phyloP scores from a whole-genome alignment of 1,284 basidiomycete genomes.

The Mycosarcoma maydis region DNA sequence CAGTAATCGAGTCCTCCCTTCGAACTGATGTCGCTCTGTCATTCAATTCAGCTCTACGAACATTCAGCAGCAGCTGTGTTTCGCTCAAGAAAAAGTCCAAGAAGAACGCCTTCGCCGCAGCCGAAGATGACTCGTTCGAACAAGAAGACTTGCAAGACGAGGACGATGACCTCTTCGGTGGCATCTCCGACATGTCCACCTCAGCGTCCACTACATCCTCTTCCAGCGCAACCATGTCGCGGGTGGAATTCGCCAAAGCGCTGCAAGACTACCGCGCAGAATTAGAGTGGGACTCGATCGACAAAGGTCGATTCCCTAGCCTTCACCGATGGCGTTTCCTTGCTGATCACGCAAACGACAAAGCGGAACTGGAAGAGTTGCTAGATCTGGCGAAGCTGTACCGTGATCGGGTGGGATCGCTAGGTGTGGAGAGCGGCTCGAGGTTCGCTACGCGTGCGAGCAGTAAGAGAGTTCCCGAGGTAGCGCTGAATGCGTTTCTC shows the following conservation, averaged over 20 bases:
- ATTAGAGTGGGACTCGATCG: conserved; percentile 23
- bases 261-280: conserved; percentile 7
- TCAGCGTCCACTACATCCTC: conserved; percentile 5
- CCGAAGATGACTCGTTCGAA: conserved; percentile 16
- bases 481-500: conserved; percentile 36
- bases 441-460: conserved; percentile 7
- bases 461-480: conserved; percentile 16
- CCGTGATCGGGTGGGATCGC: conserved; percentile 28
- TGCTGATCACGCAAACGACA: conserved; percentile 10
- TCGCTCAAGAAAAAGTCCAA: conserved; percentile 37
- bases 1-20: no score
- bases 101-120: conserved; percentile 19
- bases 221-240: conserved; percentile 3
- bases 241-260: conserved; percentile 16
- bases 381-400: conserved; percentile 32
- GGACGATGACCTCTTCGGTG: conserved; percentile 37
- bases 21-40: not conserved
- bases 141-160: conserved; percentile 7
- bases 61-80: conserved; percentile 14
- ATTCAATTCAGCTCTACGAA: not conserved
- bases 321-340: conserved; percentile 16
- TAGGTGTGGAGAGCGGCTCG: conserved; percentile 12
- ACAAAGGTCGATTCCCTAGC: conserved; percentile 14
- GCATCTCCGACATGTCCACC: conserved; percentile 5
- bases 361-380: not conserved